Evolutionary conservation across 108 stramenopile genomes (phyloP), one percentile per base, ranked within the genome.

Genomic region (Fragilaria radians): DNA sequence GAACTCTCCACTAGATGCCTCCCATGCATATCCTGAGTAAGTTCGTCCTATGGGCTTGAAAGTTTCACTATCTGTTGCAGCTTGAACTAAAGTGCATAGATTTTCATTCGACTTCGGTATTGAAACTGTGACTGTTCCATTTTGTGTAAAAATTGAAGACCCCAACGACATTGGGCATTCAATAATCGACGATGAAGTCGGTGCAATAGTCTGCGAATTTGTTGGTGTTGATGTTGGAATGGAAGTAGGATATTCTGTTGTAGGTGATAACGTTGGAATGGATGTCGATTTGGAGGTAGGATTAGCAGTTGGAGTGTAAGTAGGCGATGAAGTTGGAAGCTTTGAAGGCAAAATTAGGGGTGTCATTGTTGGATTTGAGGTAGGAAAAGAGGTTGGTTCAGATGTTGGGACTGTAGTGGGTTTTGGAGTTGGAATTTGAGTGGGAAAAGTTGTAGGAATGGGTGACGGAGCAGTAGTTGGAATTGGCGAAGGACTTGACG

Each of bases 1-100:
- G 36, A 42, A 42, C 14, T 42, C 36, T 42, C 52, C 52, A 3
- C 24, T 26, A 27, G 52, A 26, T 4, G 26, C 22, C 27, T 68
- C 67, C 67, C 67, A 68, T 21, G 49, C 45, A 45, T 4, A 18
- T 9, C 53, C 53, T 54, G 53, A 17, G 52, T 68, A 68, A 32
- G 48, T 42, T 14, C 70, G 57, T 28, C 46, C 70, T 1, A 65
- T 42, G 3, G 63, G 63, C 1, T 27, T 47, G 52, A 26, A 52
- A 18, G 18, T 18, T 18, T 22, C 27, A 1, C 26, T 26, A 52
- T 52, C 52, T 7, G 36, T 7, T 42, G 36, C 7, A 14, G 14
- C 36, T 42, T 42, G 36, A 7, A 42, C 36, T 14, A 42, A 42
- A 11, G 36, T 42, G 36, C 36, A 42, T 1, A 23, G 19, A 48